Conservation (phyloP, 1,139 yeast genomes). For the Geotrichum phurueaensis region DNA sequence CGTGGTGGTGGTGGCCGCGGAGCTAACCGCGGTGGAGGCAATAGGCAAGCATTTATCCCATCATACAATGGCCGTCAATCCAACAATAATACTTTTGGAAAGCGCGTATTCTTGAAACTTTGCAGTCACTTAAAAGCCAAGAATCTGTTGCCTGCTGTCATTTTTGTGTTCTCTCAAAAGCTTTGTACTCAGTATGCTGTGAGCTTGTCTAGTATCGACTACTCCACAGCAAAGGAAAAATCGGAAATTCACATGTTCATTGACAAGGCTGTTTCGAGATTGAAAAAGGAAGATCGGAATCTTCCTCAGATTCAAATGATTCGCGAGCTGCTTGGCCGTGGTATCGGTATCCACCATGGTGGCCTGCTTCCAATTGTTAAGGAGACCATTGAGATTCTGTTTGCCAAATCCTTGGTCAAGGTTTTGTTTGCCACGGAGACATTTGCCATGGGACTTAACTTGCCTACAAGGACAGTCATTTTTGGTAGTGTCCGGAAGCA, state of each 20-base stretch:
- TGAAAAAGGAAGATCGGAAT: slow-evolving; percentile 87
- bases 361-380: slow-evolving; percentile 93
- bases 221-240: slow-evolving; percentile 75
- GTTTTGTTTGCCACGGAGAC: slow-evolving; percentile 96
- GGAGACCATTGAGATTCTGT: slow-evolving; percentile 88
- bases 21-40: slow-evolving; percentile 37
- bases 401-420: slow-evolving; percentile 78
- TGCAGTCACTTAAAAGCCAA: slow-evolving; percentile 66
- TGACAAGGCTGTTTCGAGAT: slow-evolving; percentile 78
- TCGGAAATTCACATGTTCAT: slow-evolving; percentile 91
- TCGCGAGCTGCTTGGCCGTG: slow-evolving; percentile 77
- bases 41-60: slow-evolving; percentile 9
- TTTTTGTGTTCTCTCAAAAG: slow-evolving; percentile 89
- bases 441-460: slow-evolving; percentile 94
- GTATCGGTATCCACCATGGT: slow-evolving; percentile 96
- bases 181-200: slow-evolving; percentile 91
- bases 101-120: slow-evolving; percentile 43
- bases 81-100: slow-evolving; percentile 64
- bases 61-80: slow-evolving; percentile 35
- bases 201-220: slow-evolving; percentile 65
- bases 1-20: slow-evolving; percentile 31
- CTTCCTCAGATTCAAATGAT: slow-evolving; percentile 83
- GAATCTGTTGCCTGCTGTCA: slow-evolving; percentile 77
- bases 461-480: slow-evolving; percentile 95
- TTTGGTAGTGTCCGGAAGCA: slow-evolving; percentile 81